Conservation (phyloP, 2,329 filamentous ascomycete genomes). For the Arthroderma sp. region DNA sequence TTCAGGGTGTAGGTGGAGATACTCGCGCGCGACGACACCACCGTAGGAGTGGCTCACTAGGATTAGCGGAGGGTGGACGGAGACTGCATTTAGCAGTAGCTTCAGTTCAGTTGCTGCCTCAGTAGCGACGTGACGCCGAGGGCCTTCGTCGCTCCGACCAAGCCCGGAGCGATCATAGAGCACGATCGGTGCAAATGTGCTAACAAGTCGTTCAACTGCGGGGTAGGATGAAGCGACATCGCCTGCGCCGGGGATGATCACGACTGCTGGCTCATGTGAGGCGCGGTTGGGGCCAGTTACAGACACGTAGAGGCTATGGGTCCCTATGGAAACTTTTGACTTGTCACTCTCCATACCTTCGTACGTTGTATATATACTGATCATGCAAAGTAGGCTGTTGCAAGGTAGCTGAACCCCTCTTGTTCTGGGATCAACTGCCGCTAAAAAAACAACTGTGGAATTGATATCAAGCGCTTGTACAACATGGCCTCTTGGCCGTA, state of each 20-base stretch:
- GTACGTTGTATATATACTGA: too few species aligned
- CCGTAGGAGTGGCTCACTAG: conserved; percentile 30
- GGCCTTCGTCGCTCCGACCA: conserved; percentile 20
- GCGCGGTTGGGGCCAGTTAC: conserved; percentile 16
- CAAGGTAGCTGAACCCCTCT: too few species aligned
- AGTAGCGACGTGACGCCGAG: conserved; percentile 11
- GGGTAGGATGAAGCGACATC: conserved; percentile 22
- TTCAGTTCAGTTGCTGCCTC: conserved; percentile 21
- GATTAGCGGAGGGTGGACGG: conserved; percentile 18
- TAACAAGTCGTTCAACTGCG: conserved; percentile 20
- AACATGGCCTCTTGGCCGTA: too few species aligned
- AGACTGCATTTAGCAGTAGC: conserved; percentile 14
- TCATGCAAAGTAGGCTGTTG: too few species aligned
- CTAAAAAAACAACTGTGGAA: too few species aligned
- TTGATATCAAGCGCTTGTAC: too few species aligned
- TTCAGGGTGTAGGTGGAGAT: conserved; percentile 19
- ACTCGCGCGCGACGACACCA: conserved; percentile 27
- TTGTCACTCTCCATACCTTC: too few species aligned
- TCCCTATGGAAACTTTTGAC: conserved; percentile 17
- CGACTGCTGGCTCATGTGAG: conserved; percentile 17
- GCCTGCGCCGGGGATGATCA: conserved; percentile 25
- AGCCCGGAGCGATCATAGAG: conserved; percentile 29
- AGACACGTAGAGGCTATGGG: conserved; percentile 20
- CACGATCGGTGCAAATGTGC: conserved; percentile 17
- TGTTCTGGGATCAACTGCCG: too few species aligned